Conservation (phyloP, 805 yeast species). For the Lipomyces oligophaga region DNA sequence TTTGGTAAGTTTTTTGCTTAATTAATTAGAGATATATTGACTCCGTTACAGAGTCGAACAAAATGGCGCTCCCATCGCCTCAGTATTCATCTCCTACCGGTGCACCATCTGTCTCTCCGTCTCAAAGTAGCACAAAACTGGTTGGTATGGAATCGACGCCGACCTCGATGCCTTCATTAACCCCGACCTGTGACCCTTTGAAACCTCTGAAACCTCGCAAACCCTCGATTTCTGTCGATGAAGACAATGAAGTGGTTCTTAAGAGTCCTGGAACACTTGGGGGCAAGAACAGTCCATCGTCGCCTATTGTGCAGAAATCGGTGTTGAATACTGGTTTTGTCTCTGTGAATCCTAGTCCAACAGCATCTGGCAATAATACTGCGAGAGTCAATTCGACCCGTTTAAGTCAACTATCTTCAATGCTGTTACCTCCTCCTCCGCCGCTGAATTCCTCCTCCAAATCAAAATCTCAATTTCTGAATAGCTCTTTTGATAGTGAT, state of each 20-base stretch:
- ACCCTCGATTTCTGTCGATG: no score
- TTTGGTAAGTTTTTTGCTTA: background rate
- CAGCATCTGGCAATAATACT: no score
- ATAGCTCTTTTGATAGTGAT: no score
- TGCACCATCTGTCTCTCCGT: conserved; percentile 10
- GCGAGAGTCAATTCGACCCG: no score
- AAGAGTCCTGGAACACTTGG: conserved; percentile 8
- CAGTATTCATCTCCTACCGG: conserved; percentile 9
- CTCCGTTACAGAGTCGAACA: background rate
- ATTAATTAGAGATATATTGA: background rate
- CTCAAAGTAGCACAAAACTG: conserved; percentile 2
- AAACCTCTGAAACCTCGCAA: background rate
- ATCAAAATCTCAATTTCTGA: no score
- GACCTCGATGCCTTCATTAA: conserved; percentile 1
- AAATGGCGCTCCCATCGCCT: conserved; percentile 6
- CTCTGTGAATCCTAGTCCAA: no score
- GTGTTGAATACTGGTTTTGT: background rate
- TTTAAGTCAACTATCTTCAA: no score
- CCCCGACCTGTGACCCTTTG: background rate
- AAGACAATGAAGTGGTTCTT: conserved; percentile 5
- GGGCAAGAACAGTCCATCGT: conserved; percentile 2
- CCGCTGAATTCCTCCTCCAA: no score
- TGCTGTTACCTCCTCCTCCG: no score
- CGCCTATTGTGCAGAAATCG: background rate
- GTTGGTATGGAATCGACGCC: conserved; percentile 8